Conservation (phyloP, 176 grass and related monocot genomes). For the Cenchrus americanus region DNA sequence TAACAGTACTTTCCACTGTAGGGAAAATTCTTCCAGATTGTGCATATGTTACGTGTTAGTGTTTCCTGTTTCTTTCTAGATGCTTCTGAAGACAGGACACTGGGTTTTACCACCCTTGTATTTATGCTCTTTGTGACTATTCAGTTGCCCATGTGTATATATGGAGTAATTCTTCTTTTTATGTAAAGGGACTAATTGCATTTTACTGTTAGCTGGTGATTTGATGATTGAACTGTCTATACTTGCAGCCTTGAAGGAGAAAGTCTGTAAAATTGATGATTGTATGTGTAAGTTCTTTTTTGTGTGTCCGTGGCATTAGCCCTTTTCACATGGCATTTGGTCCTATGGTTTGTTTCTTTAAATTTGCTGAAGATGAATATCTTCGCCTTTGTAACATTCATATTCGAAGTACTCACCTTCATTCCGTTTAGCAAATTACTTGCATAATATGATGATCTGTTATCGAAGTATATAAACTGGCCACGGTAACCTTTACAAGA, state of each 20-base stretch:
- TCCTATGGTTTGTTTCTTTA: too few species aligned
- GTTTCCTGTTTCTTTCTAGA: conserved; percentile 30
- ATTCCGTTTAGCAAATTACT: too few species aligned
- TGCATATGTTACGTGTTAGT: conserved; percentile 41
- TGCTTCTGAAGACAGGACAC: conserved; percentile 25
- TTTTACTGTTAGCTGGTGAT: not conserved
- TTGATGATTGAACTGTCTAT: not conserved
- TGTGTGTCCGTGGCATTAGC: too few species aligned
- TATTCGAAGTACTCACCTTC: too few species aligned
- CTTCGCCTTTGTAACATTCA: too few species aligned
- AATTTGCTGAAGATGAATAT: too few species aligned
- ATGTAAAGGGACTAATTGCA: not conserved
- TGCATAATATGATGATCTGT: too few species aligned
- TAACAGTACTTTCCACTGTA: conserved; percentile 2
- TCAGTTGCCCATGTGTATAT: conserved; percentile 33
- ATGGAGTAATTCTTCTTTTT: conserved; percentile 8
- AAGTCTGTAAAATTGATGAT: not conserved
- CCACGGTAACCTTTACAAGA: too few species aligned
- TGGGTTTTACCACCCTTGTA: conserved; percentile 26
- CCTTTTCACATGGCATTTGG: too few species aligned
- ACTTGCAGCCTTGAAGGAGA: too few species aligned
- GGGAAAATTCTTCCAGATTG: conserved; percentile 40
- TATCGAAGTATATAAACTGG: too few species aligned
- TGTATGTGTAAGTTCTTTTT: too few species aligned
- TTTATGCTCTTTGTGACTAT: conserved; percentile 11